Evolutionary conservation across 371 early-diverging fungal genomes (phyloP), one percentile per base, ranked within the genome.

Genomic region (Rhizopus delemar): DNA sequence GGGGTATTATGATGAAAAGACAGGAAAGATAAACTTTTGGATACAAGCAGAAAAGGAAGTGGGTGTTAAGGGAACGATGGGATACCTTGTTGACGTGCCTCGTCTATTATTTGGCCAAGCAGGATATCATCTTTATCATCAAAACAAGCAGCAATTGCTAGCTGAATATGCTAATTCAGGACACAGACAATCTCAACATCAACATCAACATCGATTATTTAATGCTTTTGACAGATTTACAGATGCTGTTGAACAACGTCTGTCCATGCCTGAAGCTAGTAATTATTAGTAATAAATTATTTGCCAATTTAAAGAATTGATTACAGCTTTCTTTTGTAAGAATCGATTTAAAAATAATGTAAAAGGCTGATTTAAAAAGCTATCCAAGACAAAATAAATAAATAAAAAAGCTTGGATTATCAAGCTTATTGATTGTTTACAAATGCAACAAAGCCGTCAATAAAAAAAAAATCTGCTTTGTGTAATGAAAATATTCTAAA

Each of bases 31-130:
- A 33, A 71, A 73, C 50, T 75, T 78, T 43, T 78, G 74, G 75
- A 75, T 78, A 39, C 79, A 75, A 53, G 72, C 74, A 11, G 76
- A 78, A 57, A 70, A 71, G 32, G 68, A 71, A 34, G 68, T 68
- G 11, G 79, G 79, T 36, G 56, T 68, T 8, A 75, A 75, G 49
- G 74, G 74, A 3, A 78, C 79, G 5, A 71, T 70, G 66, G 75
- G 75, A 38, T 78, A 78, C 57, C 51, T 74, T 15, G 63, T 78
- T 28, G 76, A 73, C 57, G 72, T 68, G 6, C 79, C 79, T 5
- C 62, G 63, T 31, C 49, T 78, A 8, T 54, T 78, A n/a, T 78
- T 78, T 66, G 68, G 78, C 2, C 71, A 75, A 61, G 69, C 65
- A 16, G 78, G 75, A 8, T 59, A 63, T 33, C 71, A 71, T 29